phyloP scores from a whole-genome alignment of 371 early-diverging fungal species.

The Chytridiales sp. region DNA sequence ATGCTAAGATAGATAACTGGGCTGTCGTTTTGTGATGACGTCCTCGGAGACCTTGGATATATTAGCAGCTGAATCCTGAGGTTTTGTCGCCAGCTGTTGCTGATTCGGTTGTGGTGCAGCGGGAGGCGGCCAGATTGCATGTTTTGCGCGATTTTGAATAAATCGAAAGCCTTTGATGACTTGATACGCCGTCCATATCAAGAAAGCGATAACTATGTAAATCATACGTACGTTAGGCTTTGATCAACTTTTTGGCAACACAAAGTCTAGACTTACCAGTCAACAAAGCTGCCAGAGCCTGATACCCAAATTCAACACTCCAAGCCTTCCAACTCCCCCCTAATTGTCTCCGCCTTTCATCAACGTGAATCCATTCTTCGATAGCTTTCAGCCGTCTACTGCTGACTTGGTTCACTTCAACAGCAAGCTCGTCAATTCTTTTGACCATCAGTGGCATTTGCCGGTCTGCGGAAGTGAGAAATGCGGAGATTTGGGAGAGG shows the following conservation, averaged over 20 bases:
- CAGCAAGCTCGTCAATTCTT: constrained; percentile 11
- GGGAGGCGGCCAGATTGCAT: neutral
- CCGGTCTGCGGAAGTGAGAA: too few relatives aligned
- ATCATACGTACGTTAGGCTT: too few relatives aligned
- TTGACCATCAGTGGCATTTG: constrained; percentile 7
- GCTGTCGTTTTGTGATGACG: too few relatives aligned
- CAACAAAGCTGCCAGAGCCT: constrained; percentile 3
- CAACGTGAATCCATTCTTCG: constrained; percentile 9
- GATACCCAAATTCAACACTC: constrained; percentile 15
- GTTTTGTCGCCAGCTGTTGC: constrained; percentile 46
- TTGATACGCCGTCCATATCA: constrained; percentile 5
- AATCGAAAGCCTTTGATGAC: neutral
- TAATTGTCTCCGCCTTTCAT: neutral
- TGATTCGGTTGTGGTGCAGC: neutral
- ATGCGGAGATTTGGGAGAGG: too few relatives aligned
- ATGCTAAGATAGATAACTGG: too few relatives aligned
- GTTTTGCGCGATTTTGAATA: neutral
- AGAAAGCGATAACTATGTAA: neutral
- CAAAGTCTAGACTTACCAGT: constrained; percentile 2
- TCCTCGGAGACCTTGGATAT: too few relatives aligned
- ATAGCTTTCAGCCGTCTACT: constrained; percentile 10
- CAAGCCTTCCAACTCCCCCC: constrained; percentile 3
- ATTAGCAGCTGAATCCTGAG: too few relatives aligned
- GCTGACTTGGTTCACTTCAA: constrained; percentile 14
- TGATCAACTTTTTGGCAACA: neutral